Base-by-base conservation (phyloP, 345 rosid species). In the Streptanthus diversifolius region DNA sequence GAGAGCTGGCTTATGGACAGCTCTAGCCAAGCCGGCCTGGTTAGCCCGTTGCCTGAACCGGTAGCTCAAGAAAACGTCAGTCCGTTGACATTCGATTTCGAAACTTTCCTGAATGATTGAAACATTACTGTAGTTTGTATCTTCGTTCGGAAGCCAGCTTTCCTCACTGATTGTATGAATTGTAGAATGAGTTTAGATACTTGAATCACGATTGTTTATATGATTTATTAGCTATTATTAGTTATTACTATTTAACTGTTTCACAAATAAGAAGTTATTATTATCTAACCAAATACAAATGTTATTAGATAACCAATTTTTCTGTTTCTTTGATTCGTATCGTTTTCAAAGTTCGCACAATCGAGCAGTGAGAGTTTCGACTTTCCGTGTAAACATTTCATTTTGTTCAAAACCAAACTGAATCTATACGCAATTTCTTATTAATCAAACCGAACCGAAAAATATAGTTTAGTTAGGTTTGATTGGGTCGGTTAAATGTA, bases 1-100 rank as follows among this genome's bases (percentile, higher is more conserved):
- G 77, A 77, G 63, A 58, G 45, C 39, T 77, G 73, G 80, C 77
- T 77, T 9, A 77, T 77, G 68, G 77, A 77, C 32, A 77, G 33
- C 63, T 55, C 80, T 14, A 62, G 33, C 24, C 71, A 54, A 57
- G 15, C 63, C 3, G 72, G 39, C 1, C 54, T 15, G 17, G 64
- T 57, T 58, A 24, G 51, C 53, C 59, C 80, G 27, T 33, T 58
- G 27, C 40, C 73, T 40, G 73, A 51, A 32, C 41, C 80, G 4
- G 32, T 32, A 36, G 9, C 11, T 48, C n/a, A 66, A 29, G 73
- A 66, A 55, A 22, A 40, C 56, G 56, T 15, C 13, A 37, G 33
- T 64, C 14, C 72, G 13, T 18, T 64, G 55, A 59, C 73, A 58
- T 77, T 77, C 17, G 80, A 72, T 77, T 72, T 77, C 13, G 77